phyloP scores from a whole-genome alignment of 352 stramenopile genomes.

The Globisporangium okanoganense region DNA sequence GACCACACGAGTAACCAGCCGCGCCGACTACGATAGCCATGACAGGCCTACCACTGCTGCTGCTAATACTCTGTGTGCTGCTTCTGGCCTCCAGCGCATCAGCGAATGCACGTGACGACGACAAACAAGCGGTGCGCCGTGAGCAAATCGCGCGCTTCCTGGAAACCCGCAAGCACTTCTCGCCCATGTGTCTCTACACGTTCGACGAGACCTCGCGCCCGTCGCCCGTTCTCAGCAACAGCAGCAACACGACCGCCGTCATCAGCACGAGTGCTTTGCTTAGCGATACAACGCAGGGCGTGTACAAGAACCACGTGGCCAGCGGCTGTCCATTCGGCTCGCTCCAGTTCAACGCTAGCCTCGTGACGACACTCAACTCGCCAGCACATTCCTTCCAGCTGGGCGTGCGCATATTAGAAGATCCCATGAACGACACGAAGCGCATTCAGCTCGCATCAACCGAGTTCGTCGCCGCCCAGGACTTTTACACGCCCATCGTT shows the following conservation, averaged over 20 bases:
- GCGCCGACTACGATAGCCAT: background rate
- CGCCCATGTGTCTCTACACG: conserved; percentile 35
- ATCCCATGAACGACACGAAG: conserved; percentile 24
- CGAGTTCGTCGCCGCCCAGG: conserved; percentile 37
- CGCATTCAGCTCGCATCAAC: conserved; percentile 51
- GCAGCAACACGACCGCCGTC: background rate
- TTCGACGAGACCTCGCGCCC: conserved; percentile 21
- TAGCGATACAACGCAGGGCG: background rate
- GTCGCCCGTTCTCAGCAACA: background rate
- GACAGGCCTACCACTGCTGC: background rate
- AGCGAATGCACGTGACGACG: background rate
- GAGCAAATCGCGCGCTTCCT: conserved; percentile 22
- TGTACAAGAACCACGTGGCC: conserved; percentile 24
- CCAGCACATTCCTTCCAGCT: conserved; percentile 30
- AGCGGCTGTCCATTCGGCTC: conserved; percentile 52
- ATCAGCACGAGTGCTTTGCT: background rate
- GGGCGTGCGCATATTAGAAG: conserved; percentile 34
- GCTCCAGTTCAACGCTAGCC: conserved; percentile 41
- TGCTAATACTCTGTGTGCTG: background rate
- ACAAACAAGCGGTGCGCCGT: background rate
- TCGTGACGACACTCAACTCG: conserved; percentile 27
- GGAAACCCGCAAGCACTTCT: conserved; percentile 3
- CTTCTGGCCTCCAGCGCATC: background rate
- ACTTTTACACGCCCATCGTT: conserved; percentile 43
- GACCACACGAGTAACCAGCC: background rate